Base-by-base conservation (phyloP, 2,329 filamentous ascomycete species). In the Cercospora citrullina region DNA sequence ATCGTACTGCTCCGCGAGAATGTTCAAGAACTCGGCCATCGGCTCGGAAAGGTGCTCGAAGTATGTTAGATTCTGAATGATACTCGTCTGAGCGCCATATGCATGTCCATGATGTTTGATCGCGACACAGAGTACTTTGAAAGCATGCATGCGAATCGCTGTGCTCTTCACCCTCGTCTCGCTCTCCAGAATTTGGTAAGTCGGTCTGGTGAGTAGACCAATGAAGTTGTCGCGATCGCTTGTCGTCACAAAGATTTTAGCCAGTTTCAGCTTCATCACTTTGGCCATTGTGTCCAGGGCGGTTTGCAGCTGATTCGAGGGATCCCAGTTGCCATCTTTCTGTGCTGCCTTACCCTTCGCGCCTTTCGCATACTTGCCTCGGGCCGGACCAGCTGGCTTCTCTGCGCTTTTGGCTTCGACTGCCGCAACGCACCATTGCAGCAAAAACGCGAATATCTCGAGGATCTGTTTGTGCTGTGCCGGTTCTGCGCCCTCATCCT, bases 41-140 rank as follows among this genome's bases (percentile, higher is more conserved):
- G 95, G 95, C 77, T 99, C 95, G 0, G 95, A 94, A n/a, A 99
- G 83, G 80, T 99, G 95, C 81, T 99, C 95, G 75, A 98, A 99
- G 79, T 99, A 99, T 5, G 95, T 97, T 72, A 99, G 82, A 77
- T 95, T 98, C 79, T 99, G 95, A 64, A 98, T 94, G 75, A 99
- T 96, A 57, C 94, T 96, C 59, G 96, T 98, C 85, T 99, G 95
- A 1, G 95, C 95, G 62, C 92, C 94, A 78, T 97, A 97, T 73
- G 91, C 95, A 80, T 99, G 95, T 1, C 95, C 95, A 78, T 99
- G 95, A 77, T 98, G 94, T 82, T 99, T 99, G 68, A 99, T 89
- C 39, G 96, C 94, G 74, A 98, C 92, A 77, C 95, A 99, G 7
- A 99, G 84, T 21, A 98, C 93, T 79, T 97, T 97, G 85, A 97